Percentiles rank a stretch among this genome's conserved stretches.
Evolutionary conservation across 176 grass and related monocot genomes (phyloP).

Genomic region (Eleusine coracana): DNA sequence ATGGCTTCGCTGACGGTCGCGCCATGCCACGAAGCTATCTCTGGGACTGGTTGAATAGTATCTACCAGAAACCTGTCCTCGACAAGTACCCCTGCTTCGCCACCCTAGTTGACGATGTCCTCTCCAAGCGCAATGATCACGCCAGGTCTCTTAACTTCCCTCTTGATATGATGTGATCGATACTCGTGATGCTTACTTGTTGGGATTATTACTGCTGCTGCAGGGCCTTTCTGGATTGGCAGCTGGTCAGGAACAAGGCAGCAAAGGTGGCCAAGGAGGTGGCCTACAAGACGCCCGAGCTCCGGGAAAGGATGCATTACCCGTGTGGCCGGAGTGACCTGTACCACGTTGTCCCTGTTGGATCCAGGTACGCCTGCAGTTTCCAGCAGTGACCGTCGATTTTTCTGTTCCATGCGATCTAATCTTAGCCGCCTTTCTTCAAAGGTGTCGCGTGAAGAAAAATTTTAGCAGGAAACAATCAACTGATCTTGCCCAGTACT

Average conservation of each 20-base stretch:
- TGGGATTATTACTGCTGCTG: background rate
- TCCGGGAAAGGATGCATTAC: background rate
- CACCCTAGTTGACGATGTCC: background rate
- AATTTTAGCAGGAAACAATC: background rate
- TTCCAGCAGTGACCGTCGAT: background rate
- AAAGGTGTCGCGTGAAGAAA: background rate
- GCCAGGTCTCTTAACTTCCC: background rate
- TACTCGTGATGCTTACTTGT: background rate
- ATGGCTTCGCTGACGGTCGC: background rate
- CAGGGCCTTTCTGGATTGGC: background rate
- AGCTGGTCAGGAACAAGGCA: conserved; percentile 8
- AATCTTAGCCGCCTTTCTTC: background rate
- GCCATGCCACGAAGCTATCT: background rate
- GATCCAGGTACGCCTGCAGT: background rate
- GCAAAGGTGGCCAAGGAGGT: background rate
- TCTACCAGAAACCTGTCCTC: background rate
- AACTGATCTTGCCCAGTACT: background rate
- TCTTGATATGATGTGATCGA: background rate
- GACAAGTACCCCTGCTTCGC: background rate
- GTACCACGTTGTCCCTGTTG: background rate
- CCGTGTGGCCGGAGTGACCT: background rate
- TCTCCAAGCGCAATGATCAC: background rate
- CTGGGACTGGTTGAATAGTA: background rate
- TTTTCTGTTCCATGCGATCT: background rate
- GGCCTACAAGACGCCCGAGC: background rate